Evolutionary conservation across 805 yeast genomes (phyloP), one percentile per base, ranked within the genome.

Genomic region (Hanseniaspora lachancei): DNA sequence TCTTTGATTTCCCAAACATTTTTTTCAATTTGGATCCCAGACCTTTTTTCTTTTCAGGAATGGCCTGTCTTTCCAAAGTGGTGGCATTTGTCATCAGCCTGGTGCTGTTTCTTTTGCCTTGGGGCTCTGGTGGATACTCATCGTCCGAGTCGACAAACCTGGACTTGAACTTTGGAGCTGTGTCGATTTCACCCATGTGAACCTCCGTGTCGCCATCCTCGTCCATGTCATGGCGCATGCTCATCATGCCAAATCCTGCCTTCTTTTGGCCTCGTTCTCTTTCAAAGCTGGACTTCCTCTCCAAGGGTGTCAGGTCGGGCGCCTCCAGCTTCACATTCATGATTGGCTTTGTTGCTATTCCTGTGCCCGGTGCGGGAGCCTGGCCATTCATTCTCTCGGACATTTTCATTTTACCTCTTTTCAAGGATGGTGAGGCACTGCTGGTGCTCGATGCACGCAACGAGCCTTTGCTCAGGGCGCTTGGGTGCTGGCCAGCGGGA

Each of bases 111-210:
- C 23, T 36, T 9, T 41, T 41, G 34, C 1, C 23, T 13, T 42
- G n/a, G 12, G n/a, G 24, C 21, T 34, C 18, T 44, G 15, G 16
- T 15, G 18, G 15, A 8, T 13, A 15, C 47, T 81, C 86, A 15
- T 82, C 81, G 62, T 81, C 86, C 2, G 85, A 80, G 63, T 82
- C 88, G 5, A 71, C 72, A 59, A 81, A 76, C 61, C 86, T 72
- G 1, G 87, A 81, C 57, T 69, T 75, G 66, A 73, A 77, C 1
- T 66, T 68, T 21, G 51, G 57, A 4, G 61, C 20, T 24, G 18
- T 5, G 7, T 32, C 48, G 15, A 24, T 35, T 2, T 16, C 35
- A 15, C 23, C 16, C 51, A 57, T 58, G 53, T 8, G 55, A 58
- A 51, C 57, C 36, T 39, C 61, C 24, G 20, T 59, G 38, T 57